phyloP scores from a whole-genome alignment of 371 early-diverging fungal species.

The Gilbertella persicaria region DNA sequence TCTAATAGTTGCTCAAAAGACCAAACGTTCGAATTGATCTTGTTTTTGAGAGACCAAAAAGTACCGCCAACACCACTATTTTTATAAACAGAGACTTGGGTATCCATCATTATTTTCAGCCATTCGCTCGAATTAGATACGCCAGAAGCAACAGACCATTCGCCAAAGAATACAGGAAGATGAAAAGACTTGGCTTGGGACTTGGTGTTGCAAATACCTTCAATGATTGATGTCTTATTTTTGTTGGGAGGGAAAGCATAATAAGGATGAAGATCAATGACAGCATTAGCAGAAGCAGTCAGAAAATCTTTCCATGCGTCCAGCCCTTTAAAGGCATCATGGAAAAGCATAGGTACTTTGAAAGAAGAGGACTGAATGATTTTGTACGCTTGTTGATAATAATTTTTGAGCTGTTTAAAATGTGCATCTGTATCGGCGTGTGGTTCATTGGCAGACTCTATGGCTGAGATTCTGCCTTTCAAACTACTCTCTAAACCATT shows the following conservation, averaged over 20 bases:
- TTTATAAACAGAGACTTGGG: slow-evolving; percentile 21
- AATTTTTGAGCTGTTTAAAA: slow-evolving; percentile 1
- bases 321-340: slow-evolving; percentile 23
- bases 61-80: slow-evolving; percentile 25
- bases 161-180: slow-evolving; percentile 25
- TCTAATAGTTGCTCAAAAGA: slow-evolving; percentile 32
- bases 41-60: slow-evolving; percentile 35
- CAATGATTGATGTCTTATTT: slow-evolving; percentile 8
- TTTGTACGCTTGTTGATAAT: slow-evolving; percentile 16
- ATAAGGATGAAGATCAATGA: slow-evolving; percentile 29
- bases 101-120: slow-evolving; percentile 19
- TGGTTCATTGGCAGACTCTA: slow-evolving; percentile 28
- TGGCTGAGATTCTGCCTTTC: slow-evolving; percentile 16
- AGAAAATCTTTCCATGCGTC: slow-evolving; percentile 20
- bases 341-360: slow-evolving; percentile 30
- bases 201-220: slow-evolving; percentile 12
- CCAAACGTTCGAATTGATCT: slow-evolving; percentile 33
- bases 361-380: slow-evolving; percentile 16
- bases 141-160: slow-evolving; percentile 22
- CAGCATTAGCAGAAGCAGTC: slow-evolving; percentile 25
- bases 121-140: slow-evolving; percentile 6
- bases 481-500: slow-evolving; percentile 11
- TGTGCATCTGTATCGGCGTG: neutral
- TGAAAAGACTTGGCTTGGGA: slow-evolving; percentile 11
- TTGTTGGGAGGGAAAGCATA: slow-evolving; percentile 22